Evolutionary conservation across 768 basidiomycete species (phyloP).

Genomic region (Peribolospora baueri): DNA sequence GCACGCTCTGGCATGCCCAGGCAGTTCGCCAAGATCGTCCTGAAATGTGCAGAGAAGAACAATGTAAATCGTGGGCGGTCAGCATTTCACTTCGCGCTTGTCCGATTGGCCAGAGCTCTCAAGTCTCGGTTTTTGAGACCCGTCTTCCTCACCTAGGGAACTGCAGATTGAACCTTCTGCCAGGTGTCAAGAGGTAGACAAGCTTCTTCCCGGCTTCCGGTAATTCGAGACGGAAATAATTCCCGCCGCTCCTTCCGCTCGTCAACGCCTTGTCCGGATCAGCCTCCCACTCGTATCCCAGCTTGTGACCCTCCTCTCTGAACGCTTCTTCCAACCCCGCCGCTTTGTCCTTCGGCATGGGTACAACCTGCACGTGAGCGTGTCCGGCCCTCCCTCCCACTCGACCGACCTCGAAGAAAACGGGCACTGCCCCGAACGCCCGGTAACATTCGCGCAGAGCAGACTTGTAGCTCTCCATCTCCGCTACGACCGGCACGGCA

Average conservation of each 20-base stretch:
- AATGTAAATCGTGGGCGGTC: too few species aligned
- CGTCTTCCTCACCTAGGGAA: slow-evolving; percentile 53
- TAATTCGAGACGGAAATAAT: slow-evolving; percentile 77
- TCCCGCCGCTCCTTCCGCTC: slow-evolving; percentile 29
- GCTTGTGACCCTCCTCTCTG: slow-evolving; percentile 35
- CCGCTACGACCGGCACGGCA: slow-evolving; percentile 44
- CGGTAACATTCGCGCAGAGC: slow-evolving; percentile 49
- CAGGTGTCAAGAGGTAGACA: slow-evolving; percentile 59
- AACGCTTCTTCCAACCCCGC: slow-evolving; percentile 48
- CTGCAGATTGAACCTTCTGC: slow-evolving; percentile 61
- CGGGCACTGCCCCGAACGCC: slow-evolving; percentile 38
- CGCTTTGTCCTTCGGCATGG: slow-evolving; percentile 40
- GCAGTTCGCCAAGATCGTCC: slow-evolving; percentile 57
- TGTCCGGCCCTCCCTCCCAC: slow-evolving; percentile 70
- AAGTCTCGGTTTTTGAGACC: neutral
- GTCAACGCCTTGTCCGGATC: slow-evolving; percentile 33
- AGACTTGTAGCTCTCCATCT: slow-evolving; percentile 59
- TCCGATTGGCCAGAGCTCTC: neutral
- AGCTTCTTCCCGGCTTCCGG: slow-evolving; percentile 53
- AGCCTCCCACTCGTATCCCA: slow-evolving; percentile 49
- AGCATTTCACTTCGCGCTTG: too few species aligned
- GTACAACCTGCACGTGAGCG: slow-evolving; percentile 68
- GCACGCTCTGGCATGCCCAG: slow-evolving; percentile 49
- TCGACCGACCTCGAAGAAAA: slow-evolving; percentile 72
- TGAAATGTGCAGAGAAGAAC: slow-evolving; percentile 17